Base-by-base conservation (phyloP, 1,284 basidiomycete species). In the Chalciporus sp. region DNA sequence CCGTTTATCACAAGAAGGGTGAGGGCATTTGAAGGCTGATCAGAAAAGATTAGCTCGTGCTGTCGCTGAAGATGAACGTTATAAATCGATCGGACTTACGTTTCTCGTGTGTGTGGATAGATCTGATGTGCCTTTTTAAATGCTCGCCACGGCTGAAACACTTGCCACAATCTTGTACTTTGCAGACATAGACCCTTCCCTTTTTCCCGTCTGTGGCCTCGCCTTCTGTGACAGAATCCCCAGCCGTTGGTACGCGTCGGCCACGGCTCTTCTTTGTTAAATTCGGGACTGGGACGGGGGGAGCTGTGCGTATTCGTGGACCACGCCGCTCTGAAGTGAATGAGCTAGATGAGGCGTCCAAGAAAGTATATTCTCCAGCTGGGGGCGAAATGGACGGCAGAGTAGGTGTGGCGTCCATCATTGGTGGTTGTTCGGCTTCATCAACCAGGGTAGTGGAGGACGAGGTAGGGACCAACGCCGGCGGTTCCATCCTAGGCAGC, bases 31-130 rank as follows among this genome's bases (percentile, higher is more conserved):
- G 69, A 81, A 81, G 51, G 84, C 85, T 86, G 65, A 56, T 57
- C 61, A 64, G 57, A 53, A 49, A 64, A 58, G 56, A 65, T 70
- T 51, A 69, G 61, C 28, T 33, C 43, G 50, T 39, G 55, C n/a
- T 26, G 28, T 51, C 23, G 49, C 17, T 42, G 54, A 50, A 58
- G 53, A 65, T 55, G 39, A 20, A 35, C 33, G 27, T 16, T 53
- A 55, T 27, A 45, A 35, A 20, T 35, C 42, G 53, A 69, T 66
- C 53, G 56, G 28, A 76, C 81, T 72, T 73, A 91, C 89, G 87
- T 74, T 88, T 88, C 63, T 90, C 87, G 64, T 89, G 78, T 1
- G 86, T 88, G 62, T 92, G 90, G 51, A 92, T 85, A 47, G 82
- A 85, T 47, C 83, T 74, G 58, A 91, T 83, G 67, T 92, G 90